A percentile compares a stretch with the other conserved stretches of the same genome.
phyloP scores from a whole-genome alignment of 495 filamentous ascomycete species.

The Podospora anserina region DNA sequence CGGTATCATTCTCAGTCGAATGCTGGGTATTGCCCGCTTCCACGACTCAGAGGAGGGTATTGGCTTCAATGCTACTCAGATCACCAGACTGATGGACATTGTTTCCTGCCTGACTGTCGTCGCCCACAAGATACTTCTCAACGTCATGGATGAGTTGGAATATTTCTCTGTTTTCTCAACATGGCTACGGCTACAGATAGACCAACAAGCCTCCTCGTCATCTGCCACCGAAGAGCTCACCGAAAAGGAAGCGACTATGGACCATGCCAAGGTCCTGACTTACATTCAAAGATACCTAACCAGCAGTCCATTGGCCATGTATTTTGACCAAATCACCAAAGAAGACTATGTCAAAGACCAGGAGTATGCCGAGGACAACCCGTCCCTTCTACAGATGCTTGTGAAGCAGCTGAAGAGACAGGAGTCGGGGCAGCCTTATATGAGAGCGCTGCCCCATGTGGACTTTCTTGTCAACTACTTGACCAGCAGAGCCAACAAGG shows the following conservation, averaged over 20 bases:
- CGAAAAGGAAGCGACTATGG: slow-evolving; percentile 55
- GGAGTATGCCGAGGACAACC: slow-evolving; percentile 34
- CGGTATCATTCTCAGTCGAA: slow-evolving; percentile 72
- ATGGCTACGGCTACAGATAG: slow-evolving; percentile 86
- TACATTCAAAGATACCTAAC: slow-evolving; percentile 53
- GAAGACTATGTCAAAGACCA: slow-evolving; percentile 32
- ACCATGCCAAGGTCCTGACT: slow-evolving; percentile 49
- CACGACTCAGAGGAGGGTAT: slow-evolving; percentile 64
- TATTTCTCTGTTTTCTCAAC: slow-evolving; percentile 75
- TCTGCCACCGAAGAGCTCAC: slow-evolving; percentile 48
- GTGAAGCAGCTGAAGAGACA: slow-evolving; percentile 46
- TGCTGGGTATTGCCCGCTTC: slow-evolving; percentile 83
- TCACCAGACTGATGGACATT: slow-evolving; percentile 60
- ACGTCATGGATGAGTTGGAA: slow-evolving; percentile 71
- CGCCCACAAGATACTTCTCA: slow-evolving; percentile 66
- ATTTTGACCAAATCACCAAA: slow-evolving; percentile 37
- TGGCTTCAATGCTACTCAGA: slow-evolving; percentile 55
- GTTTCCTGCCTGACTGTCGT: slow-evolving; percentile 71
- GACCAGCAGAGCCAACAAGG: slow-evolving; percentile 33
- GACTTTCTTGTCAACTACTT: slow-evolving; percentile 47
- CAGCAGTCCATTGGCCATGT: slow-evolving; percentile 43
- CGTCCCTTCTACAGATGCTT: slow-evolving; percentile 44
- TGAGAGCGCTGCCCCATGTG: slow-evolving; percentile 41
- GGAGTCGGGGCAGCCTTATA: slow-evolving; percentile 37
- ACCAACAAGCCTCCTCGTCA: slow-evolving; percentile 49